Evolutionary conservation across 2,329 filamentous ascomycete species (phyloP).

Genomic region (Colletotrichum falcatum): DNA sequence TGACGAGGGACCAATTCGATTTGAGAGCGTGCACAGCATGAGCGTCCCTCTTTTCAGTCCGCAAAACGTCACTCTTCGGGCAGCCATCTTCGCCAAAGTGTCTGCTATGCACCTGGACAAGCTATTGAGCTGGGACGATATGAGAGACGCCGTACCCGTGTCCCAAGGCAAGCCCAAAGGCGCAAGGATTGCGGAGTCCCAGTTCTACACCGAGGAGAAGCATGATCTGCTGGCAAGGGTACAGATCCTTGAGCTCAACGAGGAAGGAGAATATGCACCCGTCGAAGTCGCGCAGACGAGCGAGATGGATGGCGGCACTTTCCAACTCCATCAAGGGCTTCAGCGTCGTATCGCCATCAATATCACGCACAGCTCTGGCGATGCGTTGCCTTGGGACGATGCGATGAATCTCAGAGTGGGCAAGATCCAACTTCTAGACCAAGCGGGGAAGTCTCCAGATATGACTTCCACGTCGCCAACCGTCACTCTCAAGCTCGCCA

Average conservation of each 20-base stretch:
- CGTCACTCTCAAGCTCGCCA: constrained; percentile 80
- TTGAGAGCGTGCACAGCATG: constrained; percentile 99
- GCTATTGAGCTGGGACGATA: constrained; percentile 97
- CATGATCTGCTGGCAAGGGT: constrained; percentile 91
- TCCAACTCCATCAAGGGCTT: constrained; percentile 94
- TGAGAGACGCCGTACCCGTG: constrained; percentile 81
- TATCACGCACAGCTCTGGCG: constrained; percentile 91
- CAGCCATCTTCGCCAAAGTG: constrained; percentile 92
- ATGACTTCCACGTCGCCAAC: constrained; percentile 78
- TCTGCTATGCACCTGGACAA: constrained; percentile 96
- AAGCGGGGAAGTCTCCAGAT: constrained; percentile 85
- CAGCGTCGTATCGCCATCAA: constrained; percentile 90
- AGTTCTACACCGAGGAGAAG: constrained; percentile 93
- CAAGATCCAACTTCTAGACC: constrained; percentile 84
- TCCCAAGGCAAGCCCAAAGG: constrained; percentile 67
- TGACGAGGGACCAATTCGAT: constrained; percentile 90
- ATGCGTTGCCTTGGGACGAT: constrained; percentile 89
- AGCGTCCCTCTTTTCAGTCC: constrained; percentile 86
- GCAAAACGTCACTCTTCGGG: constrained; percentile 79
- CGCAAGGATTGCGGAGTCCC: constrained; percentile 82
- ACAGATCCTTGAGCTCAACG: constrained; percentile 91
- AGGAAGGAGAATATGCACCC: constrained; percentile 89
- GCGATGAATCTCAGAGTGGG: constrained; percentile 82
- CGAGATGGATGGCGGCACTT: constrained; percentile 88
- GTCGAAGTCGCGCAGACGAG: constrained; percentile 92